Base-by-base conservation (phyloP, 2,329 filamentous ascomycete species). In the Pestalotiopsis sp. region DNA sequence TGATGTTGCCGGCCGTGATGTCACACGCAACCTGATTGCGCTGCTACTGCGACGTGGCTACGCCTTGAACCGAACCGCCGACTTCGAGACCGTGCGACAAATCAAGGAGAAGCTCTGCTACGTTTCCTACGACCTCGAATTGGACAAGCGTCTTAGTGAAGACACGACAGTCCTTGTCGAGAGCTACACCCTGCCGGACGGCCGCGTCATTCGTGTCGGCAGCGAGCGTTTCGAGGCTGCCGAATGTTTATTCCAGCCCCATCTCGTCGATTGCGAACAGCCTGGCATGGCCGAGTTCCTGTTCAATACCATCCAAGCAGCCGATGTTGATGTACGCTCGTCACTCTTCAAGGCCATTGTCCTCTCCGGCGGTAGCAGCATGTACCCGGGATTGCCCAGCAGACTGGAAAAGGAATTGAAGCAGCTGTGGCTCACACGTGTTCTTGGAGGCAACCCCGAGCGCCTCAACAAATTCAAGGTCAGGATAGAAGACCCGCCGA, bases 91-190 rank as follows among this genome's bases (percentile, higher is more conserved):
- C 3, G 96, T 99, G 68, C 93, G 96, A 71, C 95, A 98, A 81
- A 98, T 99, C 86, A 99, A 99, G 85, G 96, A 99, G 87, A 99
- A 99, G 87, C 92, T 99, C 65, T 98, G 96, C 87, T 99, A 99
- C 81, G 95, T 99, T 68, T 98, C 95, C 13, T 99, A 98, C 85
- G 96, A 99, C 81, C 89, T 99, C 68, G 94, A 97, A 82, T 87
- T 99, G 67, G 96, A 99, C 86, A 95, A 98, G 84, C 91, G 93
- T 74, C 90, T 99, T 72, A 97, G 93, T 77, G 96, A 99, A 83
- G 96, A 99, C 76, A 99, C 96, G 17, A 99, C 96, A 1, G 94
- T 98, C 9, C 86, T 99, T 67, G 96, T 99, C 12, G 96, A 99
- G 83, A 97, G 93, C 79, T 99, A 99, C 85, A 99, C 96, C 1